A percentile compares a stretch with the other conserved stretches of the same genome.
Conservation (phyloP, 768 basidiomycete genomes). For the Trametopsis cervina region DNA sequence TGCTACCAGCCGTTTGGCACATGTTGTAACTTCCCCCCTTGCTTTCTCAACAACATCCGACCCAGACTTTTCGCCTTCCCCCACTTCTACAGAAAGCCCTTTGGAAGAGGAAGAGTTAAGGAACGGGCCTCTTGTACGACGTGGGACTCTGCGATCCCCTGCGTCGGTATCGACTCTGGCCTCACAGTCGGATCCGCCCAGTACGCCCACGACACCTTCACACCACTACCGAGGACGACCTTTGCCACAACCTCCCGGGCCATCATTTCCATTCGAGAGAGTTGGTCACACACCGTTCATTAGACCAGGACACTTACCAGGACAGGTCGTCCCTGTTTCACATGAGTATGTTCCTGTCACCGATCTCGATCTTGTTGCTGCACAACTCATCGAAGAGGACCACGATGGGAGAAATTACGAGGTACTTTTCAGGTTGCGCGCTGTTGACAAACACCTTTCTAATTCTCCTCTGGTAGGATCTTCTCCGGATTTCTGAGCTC, state of each 20-base stretch:
- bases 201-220: constrained; percentile 15
- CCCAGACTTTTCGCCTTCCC: neutral
- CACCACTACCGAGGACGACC: constrained; percentile 52
- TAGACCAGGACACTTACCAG: neutral
- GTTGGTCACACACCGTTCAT: constrained; percentile 1
- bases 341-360: constrained; percentile 26
- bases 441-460: neutral
- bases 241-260: constrained; percentile 38
- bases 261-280: constrained; percentile 5
- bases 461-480: constrained; percentile 32
- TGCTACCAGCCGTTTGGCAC: neutral
- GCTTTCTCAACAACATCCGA: neutral
- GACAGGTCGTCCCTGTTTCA: neutral
- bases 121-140: constrained; percentile 3
- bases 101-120: neutral
- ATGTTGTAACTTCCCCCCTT: neutral
- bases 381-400: constrained; percentile 41
- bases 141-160: constrained; percentile 4
- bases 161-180: neutral
- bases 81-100: neutral
- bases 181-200: constrained; percentile 4
- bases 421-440: constrained; percentile 34
- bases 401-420: constrained; percentile 54
- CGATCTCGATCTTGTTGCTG: constrained; percentile 58
- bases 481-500: constrained; percentile 53